Percentiles rank a stretch among this genome's conserved stretches.
Conservation (phyloP, 1,284 basidiomycete species). For the Volvariella surrecta region DNA sequence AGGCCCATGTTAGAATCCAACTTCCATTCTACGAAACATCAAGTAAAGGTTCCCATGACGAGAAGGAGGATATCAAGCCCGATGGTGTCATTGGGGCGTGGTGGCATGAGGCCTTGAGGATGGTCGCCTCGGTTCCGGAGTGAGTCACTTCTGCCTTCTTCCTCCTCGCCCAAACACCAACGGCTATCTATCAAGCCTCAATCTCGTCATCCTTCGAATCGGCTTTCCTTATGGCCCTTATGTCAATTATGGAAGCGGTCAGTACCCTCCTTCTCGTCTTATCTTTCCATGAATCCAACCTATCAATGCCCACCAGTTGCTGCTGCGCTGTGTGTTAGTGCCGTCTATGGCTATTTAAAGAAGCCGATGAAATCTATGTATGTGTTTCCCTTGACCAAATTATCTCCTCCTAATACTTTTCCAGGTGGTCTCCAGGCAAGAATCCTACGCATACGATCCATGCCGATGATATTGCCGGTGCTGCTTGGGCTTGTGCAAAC, state of each 20-base stretch:
- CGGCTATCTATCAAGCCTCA: slow-evolving; percentile 41
- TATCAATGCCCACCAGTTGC: too few species aligned
- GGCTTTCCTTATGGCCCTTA: slow-evolving; percentile 75
- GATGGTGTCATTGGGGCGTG: slow-evolving; percentile 68
- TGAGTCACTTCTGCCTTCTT: slow-evolving; percentile 27
- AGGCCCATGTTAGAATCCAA: slow-evolving; percentile 75
- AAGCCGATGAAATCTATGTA: slow-evolving; percentile 85
- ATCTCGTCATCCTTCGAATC: slow-evolving; percentile 69
- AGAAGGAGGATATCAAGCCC: slow-evolving; percentile 73
- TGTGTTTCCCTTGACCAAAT: slow-evolving; percentile 18
- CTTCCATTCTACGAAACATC: slow-evolving; percentile 79
- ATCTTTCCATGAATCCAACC: slow-evolving; percentile 11
- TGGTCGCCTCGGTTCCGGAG: slow-evolving; percentile 67
- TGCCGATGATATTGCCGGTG: slow-evolving; percentile 68
- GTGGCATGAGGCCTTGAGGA: slow-evolving; percentile 86
- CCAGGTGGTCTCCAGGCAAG: slow-evolving; percentile 71
- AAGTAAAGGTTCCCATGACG: slow-evolving; percentile 56
- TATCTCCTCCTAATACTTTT: slow-evolving; percentile 6
- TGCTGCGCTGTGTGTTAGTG: slow-evolving; percentile 67
- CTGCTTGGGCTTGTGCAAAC: slow-evolving; percentile 63
- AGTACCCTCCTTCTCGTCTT: slow-evolving; percentile 17
- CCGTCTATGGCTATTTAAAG: slow-evolving; percentile 77
- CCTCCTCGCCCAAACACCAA: slow-evolving; percentile 3
- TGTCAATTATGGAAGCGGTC: slow-evolving; percentile 57
- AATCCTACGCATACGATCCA: slow-evolving; percentile 78